Evolutionary conservation across 2,329 filamentous ascomycete genomes (phyloP).

Genomic region (Talaromyces atroroseus): DNA sequence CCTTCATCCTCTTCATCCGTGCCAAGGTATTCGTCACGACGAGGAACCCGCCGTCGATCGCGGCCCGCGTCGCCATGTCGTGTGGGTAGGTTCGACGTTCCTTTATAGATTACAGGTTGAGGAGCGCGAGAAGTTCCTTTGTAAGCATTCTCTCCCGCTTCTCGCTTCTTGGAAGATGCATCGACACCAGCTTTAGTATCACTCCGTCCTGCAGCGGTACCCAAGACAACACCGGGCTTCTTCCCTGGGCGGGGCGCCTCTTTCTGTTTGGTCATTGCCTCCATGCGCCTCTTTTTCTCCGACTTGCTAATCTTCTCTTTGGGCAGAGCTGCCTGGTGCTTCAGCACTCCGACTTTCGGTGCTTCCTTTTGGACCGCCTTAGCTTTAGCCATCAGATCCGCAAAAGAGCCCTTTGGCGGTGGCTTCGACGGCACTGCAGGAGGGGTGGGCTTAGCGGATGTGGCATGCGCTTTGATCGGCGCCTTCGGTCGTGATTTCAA

Average conservation of each 20-base stretch:
- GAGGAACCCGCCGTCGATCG: constrained; percentile 23
- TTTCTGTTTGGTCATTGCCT: constrained; percentile 38
- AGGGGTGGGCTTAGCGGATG: constrained; percentile 17
- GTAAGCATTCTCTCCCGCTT: constrained; percentile 29
- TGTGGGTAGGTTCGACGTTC: constrained; percentile 36
- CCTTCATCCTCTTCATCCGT: constrained; percentile 47
- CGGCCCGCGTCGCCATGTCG: constrained; percentile 21
- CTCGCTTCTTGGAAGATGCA: constrained; percentile 28
- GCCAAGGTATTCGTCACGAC: constrained; percentile 40
- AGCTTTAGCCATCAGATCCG: constrained; percentile 55
- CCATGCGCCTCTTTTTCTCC: constrained; percentile 45
- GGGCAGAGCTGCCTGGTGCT: constrained; percentile 47
- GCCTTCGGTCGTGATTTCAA: constrained; percentile 21
- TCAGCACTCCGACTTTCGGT: constrained; percentile 48
- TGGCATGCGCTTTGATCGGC: constrained; percentile 9
- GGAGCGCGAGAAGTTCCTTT: constrained; percentile 35
- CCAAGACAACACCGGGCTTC: constrained; percentile 21
- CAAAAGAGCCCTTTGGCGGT: constrained; percentile 54
- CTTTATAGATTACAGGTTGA: constrained; percentile 32
- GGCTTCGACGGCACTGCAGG: constrained; percentile 31
- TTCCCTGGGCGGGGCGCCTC: constrained; percentile 26
- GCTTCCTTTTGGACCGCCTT: constrained; percentile 49
- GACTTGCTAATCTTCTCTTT: constrained; percentile 53
- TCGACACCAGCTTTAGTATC: constrained; percentile 19
- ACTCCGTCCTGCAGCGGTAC: constrained; percentile 10